A percentile compares a stretch with the other conserved stretches of the same genome.
phyloP scores from a whole-genome alignment of 2,329 filamentous ascomycete species.

The Coniella lustricola region DNA sequence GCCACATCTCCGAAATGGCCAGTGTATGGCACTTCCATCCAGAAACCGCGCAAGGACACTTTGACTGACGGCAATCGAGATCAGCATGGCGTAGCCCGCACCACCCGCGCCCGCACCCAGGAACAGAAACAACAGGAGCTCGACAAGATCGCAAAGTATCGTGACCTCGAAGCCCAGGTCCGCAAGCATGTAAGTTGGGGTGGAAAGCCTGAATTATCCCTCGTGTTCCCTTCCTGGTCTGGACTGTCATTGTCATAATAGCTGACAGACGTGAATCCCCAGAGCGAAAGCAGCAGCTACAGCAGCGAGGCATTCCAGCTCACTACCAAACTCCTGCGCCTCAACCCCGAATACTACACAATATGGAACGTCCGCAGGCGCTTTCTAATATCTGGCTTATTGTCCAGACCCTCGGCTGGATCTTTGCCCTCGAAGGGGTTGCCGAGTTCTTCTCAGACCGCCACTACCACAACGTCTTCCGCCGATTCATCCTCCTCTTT shows the following conservation, averaged over 20 bases:
- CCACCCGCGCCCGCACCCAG: conserved; percentile 55
- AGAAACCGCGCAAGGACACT: conserved; percentile 1
- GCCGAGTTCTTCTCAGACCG: conserved; percentile 46
- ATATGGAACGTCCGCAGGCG: conserved; percentile 83
- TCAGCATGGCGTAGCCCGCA: conserved; percentile 79
- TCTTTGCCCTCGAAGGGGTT: conserved; percentile 48
- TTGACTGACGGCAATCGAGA: conserved; percentile 15
- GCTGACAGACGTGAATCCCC: conserved; percentile 7
- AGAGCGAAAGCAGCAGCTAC: conserved; percentile 40
- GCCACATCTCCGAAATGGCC: conserved; percentile 8
- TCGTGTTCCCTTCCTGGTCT: conserved; percentile 4
- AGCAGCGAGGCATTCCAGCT: conserved; percentile 54
- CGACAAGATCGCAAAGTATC: conserved; percentile 70
- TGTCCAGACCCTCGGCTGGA: conserved; percentile 45
- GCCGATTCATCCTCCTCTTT: conserved; percentile 50
- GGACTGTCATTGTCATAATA: conserved; percentile 12
- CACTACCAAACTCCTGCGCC: conserved; percentile 63
- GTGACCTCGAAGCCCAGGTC: conserved; percentile 60
- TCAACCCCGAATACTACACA: conserved; percentile 86
- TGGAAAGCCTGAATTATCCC: too few species aligned
- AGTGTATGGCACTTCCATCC: conserved; percentile 10
- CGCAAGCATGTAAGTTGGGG: conserved; percentile 49
- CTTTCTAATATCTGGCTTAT: conserved; percentile 54
- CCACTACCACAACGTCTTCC: conserved; percentile 55
- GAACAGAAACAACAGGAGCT: conserved; percentile 65